phyloP scores from a whole-genome alignment of 73 alveolate genomes.

The Paramecium tetraurelia region DNA sequence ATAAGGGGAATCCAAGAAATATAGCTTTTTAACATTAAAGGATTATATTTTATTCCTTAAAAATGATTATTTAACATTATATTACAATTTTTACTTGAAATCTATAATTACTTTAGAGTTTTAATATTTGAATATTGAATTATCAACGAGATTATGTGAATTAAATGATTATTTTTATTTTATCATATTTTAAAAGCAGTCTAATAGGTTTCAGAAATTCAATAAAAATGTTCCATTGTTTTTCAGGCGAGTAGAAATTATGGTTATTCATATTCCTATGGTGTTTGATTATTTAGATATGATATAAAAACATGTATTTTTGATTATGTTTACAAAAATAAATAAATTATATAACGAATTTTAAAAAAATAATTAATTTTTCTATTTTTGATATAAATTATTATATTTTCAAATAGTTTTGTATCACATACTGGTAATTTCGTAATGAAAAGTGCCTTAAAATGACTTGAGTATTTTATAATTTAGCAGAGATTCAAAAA shows the following conservation, averaged over 20 bases:
- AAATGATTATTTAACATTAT: too few relatives aligned
- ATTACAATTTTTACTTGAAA: background rate
- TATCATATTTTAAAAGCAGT: background rate
- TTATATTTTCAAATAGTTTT: background rate
- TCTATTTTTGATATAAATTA: background rate
- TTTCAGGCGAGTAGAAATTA: background rate
- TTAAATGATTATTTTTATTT: background rate
- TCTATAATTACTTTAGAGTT: background rate
- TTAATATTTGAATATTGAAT: too few relatives aligned
- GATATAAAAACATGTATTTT: background rate
- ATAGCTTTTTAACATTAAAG: too few relatives aligned
- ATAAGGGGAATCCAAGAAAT: too few relatives aligned
- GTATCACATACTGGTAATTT: background rate
- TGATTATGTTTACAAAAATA: background rate
- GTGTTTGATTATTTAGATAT: background rate
- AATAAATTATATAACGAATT: background rate
- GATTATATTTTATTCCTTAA: too few relatives aligned
- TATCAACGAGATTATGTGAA: background rate
- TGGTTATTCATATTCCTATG: background rate
- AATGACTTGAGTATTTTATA: background rate
- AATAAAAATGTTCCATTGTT: background rate
- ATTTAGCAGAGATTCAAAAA: background rate
- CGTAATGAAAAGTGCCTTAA: background rate
- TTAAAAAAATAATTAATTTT: background rate
- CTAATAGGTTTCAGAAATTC: background rate